Evolutionary conservation across 352 stramenopile genomes (phyloP), one percentile per base, ranked within the genome.

Genomic region (Phytophthora quininea): DNA sequence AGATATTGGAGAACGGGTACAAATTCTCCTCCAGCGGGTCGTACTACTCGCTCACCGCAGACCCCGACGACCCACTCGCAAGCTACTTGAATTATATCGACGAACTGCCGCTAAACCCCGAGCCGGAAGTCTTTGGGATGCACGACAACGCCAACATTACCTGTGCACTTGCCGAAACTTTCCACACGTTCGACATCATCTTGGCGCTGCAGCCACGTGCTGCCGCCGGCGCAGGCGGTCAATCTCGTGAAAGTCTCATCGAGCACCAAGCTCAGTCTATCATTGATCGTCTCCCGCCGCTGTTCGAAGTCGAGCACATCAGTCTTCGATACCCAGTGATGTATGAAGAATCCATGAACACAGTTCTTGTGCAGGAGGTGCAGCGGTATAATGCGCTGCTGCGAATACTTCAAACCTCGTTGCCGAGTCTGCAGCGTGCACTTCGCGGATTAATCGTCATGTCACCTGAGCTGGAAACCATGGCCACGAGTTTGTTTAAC

Each of bases 311-410:
- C 3, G 88, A 96, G 46, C 75, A 88, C 38, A 89, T 93, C 15
- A 84, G 84, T 37, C 68, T 88, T 10, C 82, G 81, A 45, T 98
- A 98, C 69, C 95, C 95, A 0, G 89, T 98, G 6, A 69, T 79
- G 54, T 98, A 98, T 76, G 67, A 89, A 12, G 93, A 98, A 68
- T 97, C 90, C 3, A 98, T 98, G 95, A 98, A 98, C 79, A 98
- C 94, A 1, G 95, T 98, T 27, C 67, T 98, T 3, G 92, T 90
- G 3, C 89, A 96, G 45, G 89, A 96, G 53, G 84, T 92, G 1
- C 80, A 94, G 68, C 84, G 88, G 11, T 96, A 91, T 62, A 96
- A 96, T 64, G 86, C 88, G 33, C 74, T 96, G 15, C 67, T 96
- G 12, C 62, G 54, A 2, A 72, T 92, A 24, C 91, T 96, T 71